Base-by-base conservation (phyloP, 2,329 filamentous ascomycete species). In the Fusarium temperatum region DNA sequence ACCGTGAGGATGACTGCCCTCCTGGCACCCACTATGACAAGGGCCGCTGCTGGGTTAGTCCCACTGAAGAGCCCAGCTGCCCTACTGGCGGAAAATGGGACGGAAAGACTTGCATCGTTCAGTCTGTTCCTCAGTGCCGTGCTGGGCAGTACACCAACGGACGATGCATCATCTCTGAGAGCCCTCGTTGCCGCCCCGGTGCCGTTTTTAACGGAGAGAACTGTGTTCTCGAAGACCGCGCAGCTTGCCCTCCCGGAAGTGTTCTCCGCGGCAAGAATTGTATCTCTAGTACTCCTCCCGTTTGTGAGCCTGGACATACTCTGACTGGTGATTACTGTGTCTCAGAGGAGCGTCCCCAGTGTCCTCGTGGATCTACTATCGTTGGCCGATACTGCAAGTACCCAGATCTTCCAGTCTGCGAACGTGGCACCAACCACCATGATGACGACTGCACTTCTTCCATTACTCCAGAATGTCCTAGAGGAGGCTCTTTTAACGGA, bases 371-470 rank as follows among this genome's bases (percentile, higher is more conserved):
- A 22, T 55, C 64, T 8, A 56, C 28, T 1, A 28, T 69, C 12
- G 50, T 68, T 15, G 64, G 66, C 2, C 35, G 39, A 30, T 68
- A 63, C 50, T 69, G 66, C 56, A 69, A 63, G 9, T 68, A 55
- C 8, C 41, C 56, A 4, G 56, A 68, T 22, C 30, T 68, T 15
- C 66, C 66, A 11, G 17, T 38, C 10, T 69, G 66, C 6, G 50
- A 63, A 20, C 38, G 20, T 18, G 64, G 64, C 4, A 68, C 66
- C 32, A 45, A 63, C 39, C 51, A 28, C 12, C 28, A 56, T 8
- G 48, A 42, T 5, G 55, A 63, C 7, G 50, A 69, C 24, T 69
- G 64, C 18, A 63, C 66, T 6, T 57, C 64, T 6, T 28, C 56
- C 8, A 24, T 48, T 1, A 54, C 65, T 3, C 64, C 66, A 5